Conservation (phyloP, 129 eudicot species). For the Centella asiatica region DNA sequence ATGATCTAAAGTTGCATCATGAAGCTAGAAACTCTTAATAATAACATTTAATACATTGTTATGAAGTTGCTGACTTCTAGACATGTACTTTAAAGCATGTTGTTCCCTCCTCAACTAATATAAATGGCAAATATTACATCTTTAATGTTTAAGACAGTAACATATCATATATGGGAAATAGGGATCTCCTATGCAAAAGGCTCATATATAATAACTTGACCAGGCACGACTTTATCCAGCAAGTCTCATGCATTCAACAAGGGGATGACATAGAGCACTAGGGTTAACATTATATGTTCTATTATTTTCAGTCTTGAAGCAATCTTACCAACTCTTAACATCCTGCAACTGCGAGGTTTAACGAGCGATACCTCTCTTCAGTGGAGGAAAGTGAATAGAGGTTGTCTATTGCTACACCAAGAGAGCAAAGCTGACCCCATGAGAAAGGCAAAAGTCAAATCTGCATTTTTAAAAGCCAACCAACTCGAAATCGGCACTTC, state of each 20-base stretch:
- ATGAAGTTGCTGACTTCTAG: background rate
- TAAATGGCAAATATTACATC: conserved; percentile 11
- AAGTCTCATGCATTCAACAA: conserved; percentile 36
- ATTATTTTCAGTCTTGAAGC: conserved; percentile 90
- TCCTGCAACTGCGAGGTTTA: conserved; percentile 75
- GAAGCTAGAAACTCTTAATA: background rate
- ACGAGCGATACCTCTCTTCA: conserved; percentile 88
- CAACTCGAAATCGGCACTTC: conserved; percentile 81
- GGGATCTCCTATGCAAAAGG: conserved; percentile 14
- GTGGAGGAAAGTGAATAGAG: conserved; percentile 52
- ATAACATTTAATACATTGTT: background rate
- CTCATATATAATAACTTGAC: conserved; percentile 24
- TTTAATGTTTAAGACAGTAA: conserved; percentile 20
- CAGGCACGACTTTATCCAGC: conserved; percentile 26
- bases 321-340: conserved; percentile 95
- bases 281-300: conserved; percentile 29
- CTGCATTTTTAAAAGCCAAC: conserved; percentile 99
- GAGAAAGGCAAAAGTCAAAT: conserved; percentile 69
- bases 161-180: conserved; percentile 10
- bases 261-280: conserved; percentile 31
- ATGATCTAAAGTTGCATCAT: background rate
- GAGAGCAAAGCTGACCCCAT: conserved; percentile 83
- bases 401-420: conserved; percentile 83
- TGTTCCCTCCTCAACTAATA: conserved; percentile 4
- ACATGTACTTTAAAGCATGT: conserved; percentile 1